phyloP scores from a whole-genome alignment of 164 flowering plant species.

The Aristolochia fimbriata region DNA sequence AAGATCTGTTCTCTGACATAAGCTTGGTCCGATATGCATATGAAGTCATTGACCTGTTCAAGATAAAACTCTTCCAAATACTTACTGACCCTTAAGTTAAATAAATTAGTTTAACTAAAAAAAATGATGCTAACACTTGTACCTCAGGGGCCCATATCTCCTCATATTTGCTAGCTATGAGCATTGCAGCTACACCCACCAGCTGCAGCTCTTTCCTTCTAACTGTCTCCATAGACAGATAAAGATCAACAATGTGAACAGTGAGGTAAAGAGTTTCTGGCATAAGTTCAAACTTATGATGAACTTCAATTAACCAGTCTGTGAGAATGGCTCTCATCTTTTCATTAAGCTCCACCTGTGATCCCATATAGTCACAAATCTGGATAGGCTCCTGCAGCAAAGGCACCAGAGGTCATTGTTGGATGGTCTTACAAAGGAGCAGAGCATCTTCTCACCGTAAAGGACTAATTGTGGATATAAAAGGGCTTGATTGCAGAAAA shows the following conservation, averaged over 20 bases:
- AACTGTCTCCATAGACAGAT: constrained; percentile 39
- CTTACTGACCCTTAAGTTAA: no score
- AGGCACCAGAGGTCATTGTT: not conserved
- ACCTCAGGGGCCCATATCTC: constrained; percentile 97
- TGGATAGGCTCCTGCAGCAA: constrained; percentile 36
- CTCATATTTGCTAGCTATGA: constrained; percentile 81
- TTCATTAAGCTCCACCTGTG: constrained; percentile 64
- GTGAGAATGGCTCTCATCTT: constrained; percentile 75
- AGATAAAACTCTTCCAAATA: no score
- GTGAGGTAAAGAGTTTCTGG: constrained; percentile 86
- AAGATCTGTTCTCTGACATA: constrained; percentile 51
- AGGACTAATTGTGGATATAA: no score
- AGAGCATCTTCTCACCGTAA: no score
- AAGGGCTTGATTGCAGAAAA: not conserved
- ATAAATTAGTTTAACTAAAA: no score
- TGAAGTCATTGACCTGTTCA: constrained; percentile 64
- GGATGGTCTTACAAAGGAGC: no score
- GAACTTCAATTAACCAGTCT: constrained; percentile 91
- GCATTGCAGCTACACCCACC: constrained; percentile 72
- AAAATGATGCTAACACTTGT: no score
- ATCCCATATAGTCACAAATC: constrained; percentile 49
- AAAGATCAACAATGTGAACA: constrained; percentile 69
- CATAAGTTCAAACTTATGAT: constrained; percentile 62
- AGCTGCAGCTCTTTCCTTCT: constrained; percentile 61
- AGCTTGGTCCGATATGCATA: constrained; percentile 60